Conservation (phyloP, 768 basidiomycete genomes). For the Termitomyces sp. region DNA sequence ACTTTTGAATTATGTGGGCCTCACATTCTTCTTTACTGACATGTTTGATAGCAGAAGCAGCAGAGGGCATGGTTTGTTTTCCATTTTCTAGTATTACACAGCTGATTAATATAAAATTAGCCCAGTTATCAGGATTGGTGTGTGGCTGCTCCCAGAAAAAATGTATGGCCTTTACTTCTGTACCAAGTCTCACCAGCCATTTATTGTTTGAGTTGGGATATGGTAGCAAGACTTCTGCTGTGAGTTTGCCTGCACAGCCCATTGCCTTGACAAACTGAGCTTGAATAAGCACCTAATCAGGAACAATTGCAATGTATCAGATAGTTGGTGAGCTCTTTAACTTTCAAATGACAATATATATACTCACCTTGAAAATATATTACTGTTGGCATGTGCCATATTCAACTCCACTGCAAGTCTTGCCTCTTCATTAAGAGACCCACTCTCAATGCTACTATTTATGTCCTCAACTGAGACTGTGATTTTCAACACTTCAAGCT, state of each 20-base stretch:
- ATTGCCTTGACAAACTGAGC: not conserved
- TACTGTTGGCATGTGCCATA: not conserved
- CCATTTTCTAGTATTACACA: not conserved
- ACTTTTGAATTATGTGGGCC: not conserved
- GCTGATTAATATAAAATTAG: not conserved
- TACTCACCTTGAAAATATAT: not conserved
- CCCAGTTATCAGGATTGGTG: not conserved
- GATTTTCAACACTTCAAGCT: not conserved
- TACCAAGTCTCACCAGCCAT: not conserved
- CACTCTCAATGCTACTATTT: not conserved
- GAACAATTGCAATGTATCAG: not conserved
- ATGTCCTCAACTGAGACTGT: not conserved
- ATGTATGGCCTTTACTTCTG: not conserved
- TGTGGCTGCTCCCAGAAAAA: not conserved
- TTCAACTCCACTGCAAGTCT: not conserved
- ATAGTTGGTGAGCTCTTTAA: not conserved
- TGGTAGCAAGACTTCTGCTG: not conserved
- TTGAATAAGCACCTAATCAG: not conserved
- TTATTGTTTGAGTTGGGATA: not conserved
- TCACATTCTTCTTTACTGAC: not conserved
- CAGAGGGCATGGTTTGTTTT: not conserved
- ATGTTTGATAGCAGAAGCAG: not conserved
- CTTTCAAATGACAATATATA: not conserved
- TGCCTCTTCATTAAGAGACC: not conserved
- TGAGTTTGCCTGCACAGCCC: not conserved